Percentiles rank a stretch among this genome's conserved stretches.
These are phyloP conservation scores for Suhomyces ambrosiae DNA, from an alignment of 1,139 yeast species.

Conservation along the genomic window DNA sequence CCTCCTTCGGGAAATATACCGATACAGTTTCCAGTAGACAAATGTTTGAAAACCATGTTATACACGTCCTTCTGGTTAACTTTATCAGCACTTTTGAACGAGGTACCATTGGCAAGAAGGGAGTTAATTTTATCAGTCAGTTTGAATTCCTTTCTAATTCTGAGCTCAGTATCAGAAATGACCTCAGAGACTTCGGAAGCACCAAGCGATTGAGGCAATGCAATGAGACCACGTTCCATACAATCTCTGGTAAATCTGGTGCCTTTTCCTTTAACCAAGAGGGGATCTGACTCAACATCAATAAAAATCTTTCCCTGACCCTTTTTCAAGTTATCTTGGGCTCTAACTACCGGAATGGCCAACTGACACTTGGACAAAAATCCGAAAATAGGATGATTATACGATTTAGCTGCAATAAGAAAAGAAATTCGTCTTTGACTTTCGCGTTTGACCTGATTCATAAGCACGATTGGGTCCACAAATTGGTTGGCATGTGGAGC, in stretches of 20 bases:
- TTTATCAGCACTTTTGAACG: slow-evolving; percentile 74
- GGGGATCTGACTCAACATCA: slow-evolving; percentile 48
- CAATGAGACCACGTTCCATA: slow-evolving; percentile 66
- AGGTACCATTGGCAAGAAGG: slow-evolving; percentile 54
- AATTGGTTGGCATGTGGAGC: slow-evolving; percentile 98
- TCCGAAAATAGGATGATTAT: slow-evolving; percentile 70
- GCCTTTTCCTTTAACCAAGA: slow-evolving; percentile 60
- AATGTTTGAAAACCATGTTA: slow-evolving; percentile 77
- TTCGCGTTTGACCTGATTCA: slow-evolving; percentile 77
- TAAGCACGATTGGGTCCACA: slow-evolving; percentile 83
- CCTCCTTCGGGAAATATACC: slow-evolving; percentile 96
- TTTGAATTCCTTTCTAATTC: slow-evolving; percentile 74
- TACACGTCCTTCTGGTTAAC: slow-evolving; percentile 86
- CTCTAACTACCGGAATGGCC: slow-evolving; percentile 87
- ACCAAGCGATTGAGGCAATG: slow-evolving; percentile 80
- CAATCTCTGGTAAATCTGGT: slow-evolving; percentile 73
- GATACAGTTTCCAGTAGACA: slow-evolving; percentile 75
- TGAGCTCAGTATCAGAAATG: slow-evolving; percentile 71
- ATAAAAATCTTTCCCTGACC: slow-evolving; percentile 64
- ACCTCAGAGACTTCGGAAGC: slow-evolving; percentile 71
- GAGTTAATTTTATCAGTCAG: slow-evolving; percentile 42
- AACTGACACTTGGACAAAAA: slow-evolving; percentile 71
- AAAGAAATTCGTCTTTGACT: slow-evolving; percentile 79
- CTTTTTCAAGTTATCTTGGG: slow-evolving; percentile 75
- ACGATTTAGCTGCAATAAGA: slow-evolving; percentile 82